Percentiles rank a stretch among this genome's conserved stretches.
These are phyloP conservation scores for Terana coerulea DNA, from an alignment of 768 basidiomycete species.

Conservation along the genomic window DNA sequence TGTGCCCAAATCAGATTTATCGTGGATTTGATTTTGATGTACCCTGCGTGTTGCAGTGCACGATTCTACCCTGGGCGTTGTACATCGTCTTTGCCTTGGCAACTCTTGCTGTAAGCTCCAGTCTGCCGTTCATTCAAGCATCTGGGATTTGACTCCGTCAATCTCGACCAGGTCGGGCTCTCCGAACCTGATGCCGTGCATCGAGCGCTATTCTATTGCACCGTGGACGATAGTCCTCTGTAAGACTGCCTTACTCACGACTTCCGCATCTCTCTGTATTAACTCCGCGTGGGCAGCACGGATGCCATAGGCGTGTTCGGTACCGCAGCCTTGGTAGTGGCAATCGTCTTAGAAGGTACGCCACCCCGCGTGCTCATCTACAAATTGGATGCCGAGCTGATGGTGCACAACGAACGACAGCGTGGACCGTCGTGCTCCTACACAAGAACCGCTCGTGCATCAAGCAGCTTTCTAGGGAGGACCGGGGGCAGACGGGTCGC, in stretches of 20 bases:
- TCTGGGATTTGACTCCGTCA: background rate
- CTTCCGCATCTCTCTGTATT: background rate
- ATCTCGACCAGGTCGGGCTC: slow-evolving; percentile 10
- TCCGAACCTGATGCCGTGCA: slow-evolving; percentile 4
- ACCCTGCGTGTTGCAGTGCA: slow-evolving; percentile 1
- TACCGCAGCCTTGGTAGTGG: background rate
- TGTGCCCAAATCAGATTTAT: background rate
- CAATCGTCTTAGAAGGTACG: slow-evolving; percentile 13
- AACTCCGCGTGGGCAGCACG: background rate
- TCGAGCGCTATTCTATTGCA: slow-evolving; percentile 12
- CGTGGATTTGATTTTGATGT: background rate
- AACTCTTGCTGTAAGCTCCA: background rate
- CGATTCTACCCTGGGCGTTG: background rate
- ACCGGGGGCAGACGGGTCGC: slow-evolving; percentile 4
- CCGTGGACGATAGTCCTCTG: slow-evolving; percentile 9
- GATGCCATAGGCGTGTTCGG: slow-evolving; percentile 5
- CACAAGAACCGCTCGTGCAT: slow-evolving; percentile 3
- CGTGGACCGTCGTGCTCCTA: slow-evolving; percentile 12
- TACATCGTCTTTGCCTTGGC: background rate
- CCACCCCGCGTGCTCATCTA: background rate
- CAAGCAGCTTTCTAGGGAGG: slow-evolving; percentile 8
- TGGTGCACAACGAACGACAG: too few relatives aligned
- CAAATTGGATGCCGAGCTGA: background rate
- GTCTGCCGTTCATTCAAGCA: background rate
- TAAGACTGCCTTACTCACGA: background rate